Percentiles rank a stretch among this genome's conserved stretches.
phyloP scores from a whole-genome alignment of 225 moss, liverwort and hornwort genomes.

The Neckera pumila region DNA sequence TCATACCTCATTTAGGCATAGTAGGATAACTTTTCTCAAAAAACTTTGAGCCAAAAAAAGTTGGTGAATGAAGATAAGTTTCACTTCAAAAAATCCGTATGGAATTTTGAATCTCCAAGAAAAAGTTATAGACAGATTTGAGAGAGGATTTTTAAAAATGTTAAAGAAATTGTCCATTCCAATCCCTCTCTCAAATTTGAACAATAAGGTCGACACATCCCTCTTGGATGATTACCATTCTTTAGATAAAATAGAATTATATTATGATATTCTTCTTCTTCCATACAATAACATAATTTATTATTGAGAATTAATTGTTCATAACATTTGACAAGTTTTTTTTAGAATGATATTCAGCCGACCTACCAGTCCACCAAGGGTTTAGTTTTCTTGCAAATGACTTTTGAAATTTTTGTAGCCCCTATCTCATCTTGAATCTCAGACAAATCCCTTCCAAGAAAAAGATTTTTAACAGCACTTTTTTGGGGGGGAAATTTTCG shows the following conservation, averaged over 20 bases:
- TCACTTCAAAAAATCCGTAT: too few species aligned
- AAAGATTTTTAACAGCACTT: too few species aligned
- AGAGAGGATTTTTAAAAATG: background rate
- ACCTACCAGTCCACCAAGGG: background rate
- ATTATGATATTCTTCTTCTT: background rate
- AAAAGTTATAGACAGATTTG: background rate
- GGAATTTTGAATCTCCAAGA: too few species aligned
- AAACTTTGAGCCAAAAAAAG: too few species aligned
- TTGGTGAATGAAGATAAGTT: too few species aligned
- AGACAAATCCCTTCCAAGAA: background rate
- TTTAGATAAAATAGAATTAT: background rate
- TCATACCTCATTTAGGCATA: too few species aligned
- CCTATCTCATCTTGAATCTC: background rate
- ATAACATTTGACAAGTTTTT: background rate
- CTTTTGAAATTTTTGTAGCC: background rate
- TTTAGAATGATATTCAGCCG: background rate
- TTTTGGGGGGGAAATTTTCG: too few species aligned
- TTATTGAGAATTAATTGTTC: background rate
- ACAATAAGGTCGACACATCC: accelerated
- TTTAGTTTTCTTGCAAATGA: background rate
- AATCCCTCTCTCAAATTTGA: accelerated
- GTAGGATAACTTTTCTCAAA: too few species aligned
- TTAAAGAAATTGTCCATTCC: background rate
- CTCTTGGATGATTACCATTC: accelerated
- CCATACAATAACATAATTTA: background rate